Conservation (phyloP, 352 stramenopile species). For the Hyaloperonospora arabidopsidis region DNA sequence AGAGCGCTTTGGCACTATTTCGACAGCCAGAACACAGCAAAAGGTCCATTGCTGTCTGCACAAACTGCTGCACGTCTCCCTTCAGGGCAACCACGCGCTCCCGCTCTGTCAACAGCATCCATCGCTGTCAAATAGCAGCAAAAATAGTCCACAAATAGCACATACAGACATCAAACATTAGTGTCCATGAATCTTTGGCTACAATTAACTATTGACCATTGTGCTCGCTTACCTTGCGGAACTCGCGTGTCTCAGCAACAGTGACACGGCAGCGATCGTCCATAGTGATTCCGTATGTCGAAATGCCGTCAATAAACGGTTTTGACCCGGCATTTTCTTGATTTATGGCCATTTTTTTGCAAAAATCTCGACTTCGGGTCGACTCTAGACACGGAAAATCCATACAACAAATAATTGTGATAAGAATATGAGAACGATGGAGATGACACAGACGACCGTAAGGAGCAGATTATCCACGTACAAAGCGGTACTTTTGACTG, state of each 20-base stretch:
- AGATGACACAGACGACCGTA: too few relatives aligned
- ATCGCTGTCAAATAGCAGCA: constrained; percentile 35
- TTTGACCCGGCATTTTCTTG: constrained; percentile 21
- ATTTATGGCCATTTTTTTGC: too few relatives aligned
- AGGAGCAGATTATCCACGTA: too few relatives aligned
- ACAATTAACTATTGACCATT: neutral
- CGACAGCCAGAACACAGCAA: constrained; percentile 71
- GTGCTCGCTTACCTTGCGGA: constrained; percentile 54
- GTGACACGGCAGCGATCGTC: constrained; percentile 60
- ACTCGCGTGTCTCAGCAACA: constrained; percentile 63
- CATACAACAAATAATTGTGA: too few relatives aligned
- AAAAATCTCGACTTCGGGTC: too few relatives aligned
- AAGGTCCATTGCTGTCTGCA: constrained; percentile 64
- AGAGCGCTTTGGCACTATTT: constrained; percentile 69
- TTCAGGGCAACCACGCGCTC: constrained; percentile 63
- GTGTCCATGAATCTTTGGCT: constrained; percentile 6
- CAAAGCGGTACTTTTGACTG: too few relatives aligned
- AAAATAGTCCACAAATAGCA: too few relatives aligned
- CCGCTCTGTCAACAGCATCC: constrained; percentile 67
- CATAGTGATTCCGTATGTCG: constrained; percentile 16
- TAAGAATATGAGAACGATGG: too few relatives aligned
- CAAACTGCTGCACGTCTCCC: constrained; percentile 56
- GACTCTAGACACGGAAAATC: too few relatives aligned
- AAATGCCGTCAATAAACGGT: constrained; percentile 1
- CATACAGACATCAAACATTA: constrained; percentile 5